A percentile compares a stretch with the other conserved stretches of the same genome.
Evolutionary conservation across 352 stramenopile genomes (phyloP).

Genomic region (Pythium vanterpoolii): DNA sequence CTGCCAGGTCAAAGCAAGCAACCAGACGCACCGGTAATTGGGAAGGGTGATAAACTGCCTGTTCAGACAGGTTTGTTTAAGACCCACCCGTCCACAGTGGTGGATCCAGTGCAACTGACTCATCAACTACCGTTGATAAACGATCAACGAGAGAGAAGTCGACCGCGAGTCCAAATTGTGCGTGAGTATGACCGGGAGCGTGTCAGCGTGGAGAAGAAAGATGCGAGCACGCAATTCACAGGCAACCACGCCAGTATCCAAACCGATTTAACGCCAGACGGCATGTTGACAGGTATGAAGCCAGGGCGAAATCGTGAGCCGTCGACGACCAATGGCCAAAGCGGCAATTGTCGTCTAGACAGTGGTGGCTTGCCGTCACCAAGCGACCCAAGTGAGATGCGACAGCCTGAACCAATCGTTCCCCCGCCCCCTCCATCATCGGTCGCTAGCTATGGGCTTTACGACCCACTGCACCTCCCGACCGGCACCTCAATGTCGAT

Average conservation of each 20-base stretch:
- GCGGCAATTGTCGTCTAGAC: background rate
- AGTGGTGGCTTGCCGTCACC: background rate
- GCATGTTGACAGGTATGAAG: constrained; percentile 30
- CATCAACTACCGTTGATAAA: background rate
- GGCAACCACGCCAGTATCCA: constrained; percentile 72
- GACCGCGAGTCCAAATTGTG: constrained; percentile 41
- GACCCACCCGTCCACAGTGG: background rate
- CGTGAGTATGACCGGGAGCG: constrained; percentile 37
- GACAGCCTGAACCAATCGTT: background rate
- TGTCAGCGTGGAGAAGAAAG: constrained; percentile 43
- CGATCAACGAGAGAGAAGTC: background rate
- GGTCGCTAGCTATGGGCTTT: constrained; percentile 30
- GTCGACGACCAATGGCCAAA: background rate
- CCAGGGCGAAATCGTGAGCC: background rate
- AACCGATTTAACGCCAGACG: constrained; percentile 54
- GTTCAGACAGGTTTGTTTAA: background rate
- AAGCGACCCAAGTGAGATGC: background rate
- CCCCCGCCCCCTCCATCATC: constrained; percentile 5
- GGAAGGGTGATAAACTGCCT: background rate
- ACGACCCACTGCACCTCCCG: constrained; percentile 31
- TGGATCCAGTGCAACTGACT: background rate
- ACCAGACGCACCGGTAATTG: background rate
- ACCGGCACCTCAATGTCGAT: constrained; percentile 42
- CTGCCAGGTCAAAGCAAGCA: background rate
- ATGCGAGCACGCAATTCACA: constrained; percentile 68